Evolutionary conservation across 805 yeast species (phyloP), one percentile per base, ranked within the genome.

Genomic region (Allodekkera sacchari): DNA sequence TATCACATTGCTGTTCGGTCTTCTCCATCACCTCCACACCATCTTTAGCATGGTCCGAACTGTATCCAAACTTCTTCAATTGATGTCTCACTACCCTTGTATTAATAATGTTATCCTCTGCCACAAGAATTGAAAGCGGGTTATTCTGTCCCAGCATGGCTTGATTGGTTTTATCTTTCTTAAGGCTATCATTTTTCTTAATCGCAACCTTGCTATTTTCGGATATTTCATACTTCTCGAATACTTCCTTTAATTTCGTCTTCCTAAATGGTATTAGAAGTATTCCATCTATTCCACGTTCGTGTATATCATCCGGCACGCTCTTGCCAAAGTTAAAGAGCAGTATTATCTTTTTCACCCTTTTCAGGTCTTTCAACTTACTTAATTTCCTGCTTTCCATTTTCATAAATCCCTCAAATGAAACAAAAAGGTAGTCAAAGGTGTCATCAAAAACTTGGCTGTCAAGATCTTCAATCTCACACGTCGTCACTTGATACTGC

Each of bases 101-200:
- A 38, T 68, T 68, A 36, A 67, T 59, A 20, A 63, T 56, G 32
- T 68, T 72, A 35, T 75, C 81, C 41, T 74, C 79, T 4, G 75
- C 77, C 5, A 75, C 52, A 18, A 74, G 47, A 11, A 73, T 66
- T 19, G 57, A 48, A 18, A 75, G 54, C 4, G 77, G 77, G 53
- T 55, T 15, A 48, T 45, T 22, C 17, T 55, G 53, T 25, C 66
- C 65, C 3, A 64, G 45, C 30, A 19, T 4, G 14, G 24, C 18
- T 6, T 25, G 26, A 2, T 22, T 25, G 14, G 13, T 15, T 5
- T 17, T 20, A 13, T 16, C 8, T 25, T 12, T 24, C 15, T 13
- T 14, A 22, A 10, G n/a, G 18, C 10, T 4, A 12, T 22, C 25
- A 7, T 22, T 4, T 7, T 22, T 7, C n/a, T 4, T 8, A 22